Percentiles rank a stretch among this genome's conserved stretches.
Evolutionary conservation across 2,329 filamentous ascomycete species (phyloP).

Genomic region (Rasamsonia emersonii): DNA sequence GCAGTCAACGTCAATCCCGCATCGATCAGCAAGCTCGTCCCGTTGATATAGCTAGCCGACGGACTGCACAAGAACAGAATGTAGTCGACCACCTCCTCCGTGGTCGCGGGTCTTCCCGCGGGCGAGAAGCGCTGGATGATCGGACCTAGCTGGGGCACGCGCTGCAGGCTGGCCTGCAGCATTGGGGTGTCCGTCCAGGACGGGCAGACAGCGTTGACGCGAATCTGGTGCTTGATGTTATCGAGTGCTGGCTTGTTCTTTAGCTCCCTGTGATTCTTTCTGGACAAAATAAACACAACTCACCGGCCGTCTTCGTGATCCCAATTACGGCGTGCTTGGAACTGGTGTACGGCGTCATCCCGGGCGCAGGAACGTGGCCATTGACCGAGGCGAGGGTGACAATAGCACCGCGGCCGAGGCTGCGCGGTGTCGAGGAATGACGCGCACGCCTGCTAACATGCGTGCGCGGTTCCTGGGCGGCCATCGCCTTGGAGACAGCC

Average conservation of each 20-base stretch:
- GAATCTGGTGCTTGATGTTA: slow-evolving; percentile 17
- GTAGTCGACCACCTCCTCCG: slow-evolving; percentile 24
- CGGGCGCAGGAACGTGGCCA: slow-evolving; percentile 26
- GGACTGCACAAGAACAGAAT: slow-evolving; percentile 21
- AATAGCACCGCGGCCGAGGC: slow-evolving; percentile 23
- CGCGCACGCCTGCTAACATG: slow-evolving; percentile 23
- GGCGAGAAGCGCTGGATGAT: slow-evolving; percentile 10
- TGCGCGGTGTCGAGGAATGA: slow-evolving; percentile 1
- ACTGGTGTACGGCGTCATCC: slow-evolving; percentile 28
- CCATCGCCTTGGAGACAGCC: slow-evolving; percentile 16
- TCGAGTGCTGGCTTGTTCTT: slow-evolving; percentile 14
- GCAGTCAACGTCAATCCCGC: slow-evolving; percentile 8
- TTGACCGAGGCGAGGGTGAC: slow-evolving; percentile 31
- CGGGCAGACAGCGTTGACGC: slow-evolving; percentile 26
- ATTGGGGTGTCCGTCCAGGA: slow-evolving; percentile 24
- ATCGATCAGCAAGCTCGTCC: slow-evolving; percentile 16
- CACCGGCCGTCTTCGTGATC: slow-evolving; percentile 32
- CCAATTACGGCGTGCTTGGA: slow-evolving; percentile 39
- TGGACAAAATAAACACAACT: slow-evolving; percentile 14
- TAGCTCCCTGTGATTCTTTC: not conserved
- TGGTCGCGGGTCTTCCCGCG: slow-evolving; percentile 15
- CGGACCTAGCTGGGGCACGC: slow-evolving; percentile 7
- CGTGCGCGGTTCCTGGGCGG: slow-evolving; percentile 19
- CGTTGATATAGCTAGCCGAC: slow-evolving; percentile 21
- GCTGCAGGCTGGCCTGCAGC: slow-evolving; percentile 12